Evolutionary conservation across 164 flowering plant genomes (phyloP).

Genomic region (Chimonanthus praecox): DNA sequence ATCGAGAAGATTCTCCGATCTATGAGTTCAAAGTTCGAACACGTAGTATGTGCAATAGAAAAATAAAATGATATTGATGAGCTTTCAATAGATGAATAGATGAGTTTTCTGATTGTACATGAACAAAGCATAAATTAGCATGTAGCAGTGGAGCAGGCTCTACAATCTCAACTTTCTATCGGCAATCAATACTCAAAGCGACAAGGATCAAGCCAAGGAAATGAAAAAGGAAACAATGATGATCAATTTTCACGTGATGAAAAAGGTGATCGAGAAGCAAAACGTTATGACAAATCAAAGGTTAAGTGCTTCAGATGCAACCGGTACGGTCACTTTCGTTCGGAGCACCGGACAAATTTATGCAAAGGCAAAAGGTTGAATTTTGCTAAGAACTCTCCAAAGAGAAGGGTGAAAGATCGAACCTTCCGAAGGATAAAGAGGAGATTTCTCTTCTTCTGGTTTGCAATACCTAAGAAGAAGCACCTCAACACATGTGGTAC

Average conservation of each 20-base stretch:
- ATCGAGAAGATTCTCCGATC: slow-evolving; percentile 11
- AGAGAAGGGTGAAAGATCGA: background rate
- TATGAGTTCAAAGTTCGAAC: background rate
- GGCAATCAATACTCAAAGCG: no score
- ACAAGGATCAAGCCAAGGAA: no score
- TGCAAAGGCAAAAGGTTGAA: no score
- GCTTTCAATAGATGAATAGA: slow-evolving; percentile 3
- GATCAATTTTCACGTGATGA: background rate
- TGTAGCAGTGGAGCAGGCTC: background rate
- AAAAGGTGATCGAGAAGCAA: background rate
- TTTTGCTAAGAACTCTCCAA: no score
- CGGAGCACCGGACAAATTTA: background rate
- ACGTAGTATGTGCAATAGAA: no score
- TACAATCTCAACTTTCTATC: background rate
- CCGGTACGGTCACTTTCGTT: background rate
- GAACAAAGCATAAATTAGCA: background rate
- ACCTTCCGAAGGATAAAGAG: background rate
- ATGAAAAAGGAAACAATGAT: background rate
- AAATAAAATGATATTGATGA: background rate
- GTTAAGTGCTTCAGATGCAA: background rate
- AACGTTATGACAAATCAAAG: background rate
- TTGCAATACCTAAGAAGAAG: no score
- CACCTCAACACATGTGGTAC: no score
- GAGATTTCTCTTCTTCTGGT: no score
- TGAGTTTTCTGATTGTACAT: background rate